A percentile compares a stretch with the other conserved stretches of the same genome.
phyloP scores from a whole-genome alignment of 1,284 basidiomycete genomes.

The Tetrapyrgos nigripes region DNA sequence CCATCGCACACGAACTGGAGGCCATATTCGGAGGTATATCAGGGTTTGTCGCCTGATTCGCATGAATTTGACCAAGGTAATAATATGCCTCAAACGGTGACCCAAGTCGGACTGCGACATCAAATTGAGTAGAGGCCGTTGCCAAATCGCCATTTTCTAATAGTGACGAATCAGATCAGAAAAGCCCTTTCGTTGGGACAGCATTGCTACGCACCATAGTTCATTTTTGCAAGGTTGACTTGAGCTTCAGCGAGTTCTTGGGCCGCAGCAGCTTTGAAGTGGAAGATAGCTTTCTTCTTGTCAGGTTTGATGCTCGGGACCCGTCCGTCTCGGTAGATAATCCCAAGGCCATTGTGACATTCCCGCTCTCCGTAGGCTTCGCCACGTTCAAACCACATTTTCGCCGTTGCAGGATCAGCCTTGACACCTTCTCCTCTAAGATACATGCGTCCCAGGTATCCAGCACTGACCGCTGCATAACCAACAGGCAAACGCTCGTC shows the following conservation, averaged over 20 bases:
- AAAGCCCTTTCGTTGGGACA: background rate
- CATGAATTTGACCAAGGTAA: constrained; percentile 85
- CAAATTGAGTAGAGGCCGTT: constrained; percentile 76
- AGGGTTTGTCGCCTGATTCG: constrained; percentile 56
- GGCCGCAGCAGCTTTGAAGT: constrained; percentile 84
- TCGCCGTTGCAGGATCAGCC: constrained; percentile 78
- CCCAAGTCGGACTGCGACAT: constrained; percentile 83
- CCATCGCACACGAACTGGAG: constrained; percentile 80
- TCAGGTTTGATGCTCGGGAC: constrained; percentile 67
- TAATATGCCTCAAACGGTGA: constrained; percentile 94
- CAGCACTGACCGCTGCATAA: constrained; percentile 81
- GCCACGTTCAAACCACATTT: constrained; percentile 94
- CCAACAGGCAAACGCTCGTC: constrained; percentile 64
- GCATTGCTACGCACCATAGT: constrained; percentile 65
- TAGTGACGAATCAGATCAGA: background rate
- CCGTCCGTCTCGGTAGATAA: constrained; percentile 92
- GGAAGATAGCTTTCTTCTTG: constrained; percentile 66
- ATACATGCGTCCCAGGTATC: constrained; percentile 92
- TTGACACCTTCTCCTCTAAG: constrained; percentile 93
- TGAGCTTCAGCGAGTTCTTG: constrained; percentile 91
- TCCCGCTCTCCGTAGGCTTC: constrained; percentile 85
- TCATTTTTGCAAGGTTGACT: constrained; percentile 87
- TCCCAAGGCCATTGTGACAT: constrained; percentile 88
- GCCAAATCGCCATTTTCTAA: constrained; percentile 69
- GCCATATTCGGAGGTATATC: constrained; percentile 52